phyloP scores from a whole-genome alignment of 192 early-diverging fungal species.

The Backusella sp. region DNA sequence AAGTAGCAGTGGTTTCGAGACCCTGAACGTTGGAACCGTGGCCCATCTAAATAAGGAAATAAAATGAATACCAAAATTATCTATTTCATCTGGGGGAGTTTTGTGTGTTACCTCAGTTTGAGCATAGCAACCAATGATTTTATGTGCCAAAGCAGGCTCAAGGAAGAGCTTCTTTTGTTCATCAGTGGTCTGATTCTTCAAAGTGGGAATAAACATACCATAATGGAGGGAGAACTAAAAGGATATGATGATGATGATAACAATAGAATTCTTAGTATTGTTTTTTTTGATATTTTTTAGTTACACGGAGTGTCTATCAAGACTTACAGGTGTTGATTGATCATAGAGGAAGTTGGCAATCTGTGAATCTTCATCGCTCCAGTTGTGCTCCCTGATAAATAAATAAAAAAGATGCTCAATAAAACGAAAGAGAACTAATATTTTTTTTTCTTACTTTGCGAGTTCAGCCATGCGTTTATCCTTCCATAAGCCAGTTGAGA shows the following conservation, averaged over 20 bases:
- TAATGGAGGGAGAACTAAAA: constrained; percentile 68
- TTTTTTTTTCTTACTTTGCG: constrained; percentile 38
- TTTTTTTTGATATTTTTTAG: background rate
- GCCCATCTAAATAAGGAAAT: constrained; percentile 27
- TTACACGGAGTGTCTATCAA: background rate
- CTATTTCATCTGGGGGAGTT: background rate
- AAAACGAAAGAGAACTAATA: background rate
- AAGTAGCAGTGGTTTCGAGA: constrained; percentile 86
- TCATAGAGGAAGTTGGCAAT: constrained; percentile 55
- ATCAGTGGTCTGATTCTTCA: constrained; percentile 68
- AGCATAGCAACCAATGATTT: constrained; percentile 86
- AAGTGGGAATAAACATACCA: constrained; percentile 81
- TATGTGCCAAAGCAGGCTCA: constrained; percentile 65
- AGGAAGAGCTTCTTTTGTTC: constrained; percentile 82
- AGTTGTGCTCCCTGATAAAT: constrained; percentile 46
- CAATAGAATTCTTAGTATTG: background rate
- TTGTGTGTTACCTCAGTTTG: constrained; percentile 62
- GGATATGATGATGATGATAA: constrained; percentile 2
- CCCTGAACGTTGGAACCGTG: constrained; percentile 86
- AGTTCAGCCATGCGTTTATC: constrained; percentile 65
- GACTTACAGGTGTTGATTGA: constrained; percentile 55
- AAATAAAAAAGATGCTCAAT: constrained; percentile 8
- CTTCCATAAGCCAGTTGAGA: constrained; percentile 59
- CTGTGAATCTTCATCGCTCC: constrained; percentile 47
- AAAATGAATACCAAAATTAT: background rate